Evolutionary conservation across 2,329 filamentous ascomycete genomes (phyloP).

Genomic region (Penicillium sp.): DNA sequence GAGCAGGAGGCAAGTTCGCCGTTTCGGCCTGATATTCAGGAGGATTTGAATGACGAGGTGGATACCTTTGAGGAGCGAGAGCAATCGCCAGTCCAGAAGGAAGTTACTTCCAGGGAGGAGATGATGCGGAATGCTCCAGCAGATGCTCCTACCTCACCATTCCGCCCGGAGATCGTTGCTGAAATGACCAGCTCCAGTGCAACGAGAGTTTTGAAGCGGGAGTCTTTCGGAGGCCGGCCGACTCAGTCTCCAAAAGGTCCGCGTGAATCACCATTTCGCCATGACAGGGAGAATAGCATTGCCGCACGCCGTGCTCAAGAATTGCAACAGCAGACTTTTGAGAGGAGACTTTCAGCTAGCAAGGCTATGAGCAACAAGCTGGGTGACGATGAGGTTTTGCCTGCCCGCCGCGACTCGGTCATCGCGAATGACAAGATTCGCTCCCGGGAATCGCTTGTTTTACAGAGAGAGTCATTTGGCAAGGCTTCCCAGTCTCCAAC

Average conservation of each 20-base stretch:
- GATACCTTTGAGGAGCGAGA: conserved; percentile 11
- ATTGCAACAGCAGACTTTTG: background rate
- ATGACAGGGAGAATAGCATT: conserved; percentile 22
- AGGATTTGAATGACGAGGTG: conserved; percentile 24
- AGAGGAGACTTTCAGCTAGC: background rate
- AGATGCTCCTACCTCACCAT: conserved; percentile 28
- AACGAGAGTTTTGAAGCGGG: conserved; percentile 4
- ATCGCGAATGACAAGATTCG: conserved; percentile 1
- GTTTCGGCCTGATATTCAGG: conserved; percentile 26
- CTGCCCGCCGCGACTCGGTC: conserved; percentile 18
- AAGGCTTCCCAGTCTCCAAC: conserved; percentile 3
- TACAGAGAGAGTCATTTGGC: background rate
- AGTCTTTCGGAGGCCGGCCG: background rate
- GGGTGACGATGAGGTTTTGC: conserved; percentile 21
- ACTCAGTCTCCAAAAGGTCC: conserved; percentile 1
- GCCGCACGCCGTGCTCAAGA: conserved; percentile 17
- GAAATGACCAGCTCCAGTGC: conserved; percentile 22
- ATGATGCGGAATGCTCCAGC: background rate
- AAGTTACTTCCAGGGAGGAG: background rate
- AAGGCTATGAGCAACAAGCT: background rate
- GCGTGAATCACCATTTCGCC: conserved; percentile 32
- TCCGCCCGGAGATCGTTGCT: conserved; percentile 22
- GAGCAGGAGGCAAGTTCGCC: conserved; percentile 30
- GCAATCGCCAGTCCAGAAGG: background rate
- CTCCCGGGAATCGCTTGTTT: background rate